Evolutionary conservation across 192 early-diverging fungal species (phyloP), one percentile per base, ranked within the genome.

Genomic region (Rhizoclosmatium sp.): DNA sequence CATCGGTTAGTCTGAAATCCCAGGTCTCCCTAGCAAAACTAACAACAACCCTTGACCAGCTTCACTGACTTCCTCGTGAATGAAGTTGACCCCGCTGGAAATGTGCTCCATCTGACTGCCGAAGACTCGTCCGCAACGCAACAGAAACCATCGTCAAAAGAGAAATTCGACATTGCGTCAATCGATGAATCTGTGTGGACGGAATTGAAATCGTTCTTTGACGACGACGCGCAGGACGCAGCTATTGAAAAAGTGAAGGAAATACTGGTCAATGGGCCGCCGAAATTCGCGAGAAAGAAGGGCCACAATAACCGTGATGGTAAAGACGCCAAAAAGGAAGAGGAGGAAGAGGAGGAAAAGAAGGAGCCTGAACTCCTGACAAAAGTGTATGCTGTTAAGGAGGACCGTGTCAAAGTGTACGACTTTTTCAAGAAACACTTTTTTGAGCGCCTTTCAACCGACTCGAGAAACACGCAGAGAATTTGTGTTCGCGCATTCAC

Each of bases 1-100:
- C 83, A 89, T 65, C 83, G 91, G 91, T 91, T 75, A 31, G 72
- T 23, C 78, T 16, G 0, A 12, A 42, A 42, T 58, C 56, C 51
- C 39, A 67, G 31, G 16, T 39, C 65, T 56, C 19, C 19, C n/a
- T 41, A 16, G 5, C 31, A 31, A 31, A 31, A 31, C 31, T 31
- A 31, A 31, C 31, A 31, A 31, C 31, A 0, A 31, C 14, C 21
- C 65, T 2, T 56, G 2, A 9, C 80, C 79, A 93, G 96, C 76
- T 93, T 87, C 62, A 84, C 89, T 0, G 97, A 99, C 81, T 99
- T 99, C 84, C 84, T 95, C 47, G 97, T 99, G 40, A 92, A 96
- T 84, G 97, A 99, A 88, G 92, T 99, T 19, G 92, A 93, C 77
- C 68, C 78, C 46, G 71, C 83, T 23, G 94, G 94, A 21, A 78